Base-by-base conservation (phyloP, 2,329 filamentous ascomycete species). In the Nigrospora oryzae region DNA sequence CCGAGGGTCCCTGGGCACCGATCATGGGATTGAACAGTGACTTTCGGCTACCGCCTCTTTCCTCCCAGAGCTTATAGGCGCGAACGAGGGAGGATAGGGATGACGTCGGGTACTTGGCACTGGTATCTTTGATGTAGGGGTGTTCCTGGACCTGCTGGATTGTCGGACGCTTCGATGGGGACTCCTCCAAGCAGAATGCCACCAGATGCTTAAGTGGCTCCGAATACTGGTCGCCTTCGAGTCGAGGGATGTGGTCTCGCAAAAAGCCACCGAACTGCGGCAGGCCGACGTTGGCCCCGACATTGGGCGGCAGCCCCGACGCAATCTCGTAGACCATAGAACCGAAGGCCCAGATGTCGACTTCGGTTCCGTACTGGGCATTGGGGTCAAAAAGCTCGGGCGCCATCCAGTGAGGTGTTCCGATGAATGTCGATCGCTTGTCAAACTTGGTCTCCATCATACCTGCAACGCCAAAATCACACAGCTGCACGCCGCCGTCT, bases 391-490 rank as follows among this genome's bases (percentile, higher is more conserved):
- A 83, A 12, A 91, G 71, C 56, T 93, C 88, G 0, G 84, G 86
- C 0, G 88, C 85, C 86, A 93, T 90, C 84, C 86, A 93, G 62
- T 90, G 82, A 3, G 84, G 83, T 0, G 88, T 93, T 17, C 87
- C 87, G 45, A 91, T 85, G 40, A 91, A 83, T 1, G 87, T 91
- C 4, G 83, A 83, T 43, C 86, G 73, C 64, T 93, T 93, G 55
- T 86, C 82, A 44, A 82, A 75, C 52, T 86, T 83, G 36, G 75
- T 83, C 59, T 90, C 85, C 46, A 90, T 77, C 39, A 88, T 79
- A 38, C 84, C 86, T 30, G 87, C 85, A 40, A 93, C 86, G 51
- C 88, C 87, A 61, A 93, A 93, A 59, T 93, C 87, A 58, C 86
- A 89, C 32, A 93, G 75, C 61, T 93, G 87, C 8, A 93, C 84